Conservation (phyloP, 768 basidiomycete species). For the Cantharellus cinnabarinus region DNA sequence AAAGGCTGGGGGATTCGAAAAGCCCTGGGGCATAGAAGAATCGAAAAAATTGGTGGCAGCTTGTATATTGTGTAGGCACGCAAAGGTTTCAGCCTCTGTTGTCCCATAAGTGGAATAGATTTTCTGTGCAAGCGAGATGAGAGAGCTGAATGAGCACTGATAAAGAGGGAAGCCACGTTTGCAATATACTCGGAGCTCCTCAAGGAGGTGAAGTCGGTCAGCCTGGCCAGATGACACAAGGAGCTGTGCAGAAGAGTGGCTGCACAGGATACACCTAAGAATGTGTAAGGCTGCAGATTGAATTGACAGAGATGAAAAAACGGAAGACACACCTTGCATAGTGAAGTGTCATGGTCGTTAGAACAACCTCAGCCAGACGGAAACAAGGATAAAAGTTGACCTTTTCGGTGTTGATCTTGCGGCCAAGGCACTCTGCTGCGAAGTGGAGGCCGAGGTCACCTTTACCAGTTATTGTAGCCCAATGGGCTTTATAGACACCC, state of each 20-base stretch:
- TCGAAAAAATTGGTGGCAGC: neutral
- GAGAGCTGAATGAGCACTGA: neutral
- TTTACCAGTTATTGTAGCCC: neutral
- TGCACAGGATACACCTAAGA: no score
- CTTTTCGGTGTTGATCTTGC: neutral
- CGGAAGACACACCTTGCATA: neutral
- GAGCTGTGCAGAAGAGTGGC: no score
- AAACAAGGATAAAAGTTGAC: neutral
- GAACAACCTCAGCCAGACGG: no score
- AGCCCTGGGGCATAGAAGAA: no score
- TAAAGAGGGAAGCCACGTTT: neutral
- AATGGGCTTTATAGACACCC: neutral
- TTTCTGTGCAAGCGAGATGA: neutral
- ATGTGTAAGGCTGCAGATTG: no score
- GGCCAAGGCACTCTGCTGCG: neutral
- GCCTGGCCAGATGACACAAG: no score
- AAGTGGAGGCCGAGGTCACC: neutral
- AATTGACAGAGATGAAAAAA: neutral
- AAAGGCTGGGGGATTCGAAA: no score
- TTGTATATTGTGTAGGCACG: neutral
- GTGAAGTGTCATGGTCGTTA: neutral
- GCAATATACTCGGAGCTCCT: neutral
- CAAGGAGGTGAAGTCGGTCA: no score
- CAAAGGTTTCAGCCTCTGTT: neutral
- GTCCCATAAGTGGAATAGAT: neutral